Evolutionary conservation across 2,329 filamentous ascomycete species (phyloP).

Genomic region (Cladosporium sp.): DNA sequence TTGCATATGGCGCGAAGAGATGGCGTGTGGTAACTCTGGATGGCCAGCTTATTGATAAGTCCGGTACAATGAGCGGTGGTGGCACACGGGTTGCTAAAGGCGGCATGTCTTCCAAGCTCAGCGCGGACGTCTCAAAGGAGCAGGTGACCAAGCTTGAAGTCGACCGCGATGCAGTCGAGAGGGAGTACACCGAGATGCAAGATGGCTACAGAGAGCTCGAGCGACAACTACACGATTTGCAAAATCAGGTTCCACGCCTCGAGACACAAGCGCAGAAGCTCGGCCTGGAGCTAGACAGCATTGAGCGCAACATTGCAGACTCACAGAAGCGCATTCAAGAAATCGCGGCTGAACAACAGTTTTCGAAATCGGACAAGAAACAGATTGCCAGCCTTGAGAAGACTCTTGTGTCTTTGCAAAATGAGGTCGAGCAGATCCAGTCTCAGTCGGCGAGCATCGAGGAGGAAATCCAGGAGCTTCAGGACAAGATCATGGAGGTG

Average conservation of each 20-base stretch:
- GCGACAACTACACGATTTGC: conserved; percentile 67
- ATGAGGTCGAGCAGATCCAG: conserved; percentile 76
- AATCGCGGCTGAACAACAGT: conserved; percentile 75
- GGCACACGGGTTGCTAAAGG: conserved; percentile 87
- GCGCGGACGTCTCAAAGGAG: conserved; percentile 82
- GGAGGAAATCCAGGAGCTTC: conserved; percentile 85
- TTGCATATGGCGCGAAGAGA: conserved; percentile 88
- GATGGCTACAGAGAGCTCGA: conserved; percentile 82
- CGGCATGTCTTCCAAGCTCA: conserved; percentile 93
- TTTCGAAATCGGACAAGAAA: conserved; percentile 75
- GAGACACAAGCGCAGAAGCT: conserved; percentile 93
- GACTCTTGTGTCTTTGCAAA: conserved; percentile 71
- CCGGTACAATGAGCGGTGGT: conserved; percentile 97
- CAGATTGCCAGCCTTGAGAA: conserved; percentile 73
- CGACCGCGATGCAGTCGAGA: conserved; percentile 81
- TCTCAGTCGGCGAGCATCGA: conserved; percentile 87
- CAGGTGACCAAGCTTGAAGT: conserved; percentile 83
- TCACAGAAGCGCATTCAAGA: conserved; percentile 83
- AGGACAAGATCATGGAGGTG: conserved; percentile 98
- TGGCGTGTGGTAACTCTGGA: conserved; percentile 97
- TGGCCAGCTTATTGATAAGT: conserved; percentile 95
- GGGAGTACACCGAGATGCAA: conserved; percentile 80
- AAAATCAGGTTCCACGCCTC: conserved; percentile 75
- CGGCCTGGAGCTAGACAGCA: conserved; percentile 81
- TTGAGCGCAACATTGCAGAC: conserved; percentile 79